Base-by-base conservation (phyloP, 805 yeast genomes). In the Scheffersomyces spartinae region DNA sequence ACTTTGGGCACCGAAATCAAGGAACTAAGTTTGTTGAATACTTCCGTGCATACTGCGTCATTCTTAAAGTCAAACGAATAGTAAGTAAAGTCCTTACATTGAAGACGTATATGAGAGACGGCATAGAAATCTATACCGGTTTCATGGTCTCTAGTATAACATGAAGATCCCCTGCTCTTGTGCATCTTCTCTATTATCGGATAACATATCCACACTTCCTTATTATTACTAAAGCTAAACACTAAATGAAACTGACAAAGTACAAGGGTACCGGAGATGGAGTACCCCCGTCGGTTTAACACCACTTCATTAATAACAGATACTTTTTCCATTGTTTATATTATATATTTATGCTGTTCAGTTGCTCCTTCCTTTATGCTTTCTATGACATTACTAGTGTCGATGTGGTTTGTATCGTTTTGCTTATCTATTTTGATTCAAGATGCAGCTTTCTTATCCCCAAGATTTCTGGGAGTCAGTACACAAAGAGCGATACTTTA, bases 201-300 rank as follows among this genome's bases (percentile, higher is more conserved):
- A 49, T 84, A 88, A 31, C 94, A 79, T 16, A 84, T 66, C 98
- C 97, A 91, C 16, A 83, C 69, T 47, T 91, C 97, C 30, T 73
- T 58, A 25, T 18, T 14, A 36, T 31, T 30, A 31, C 17, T 18
- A 36, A 32, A 47, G 52, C 46, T 45, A 7, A 49, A 25, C 1
- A 71, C 63, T 21, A 45, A 79, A 80, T 18, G 80, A 79, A 39
- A 81, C 48, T n/a, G n/a, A n/a, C n/a, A n/a, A n/a, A n/a, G n/a
- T n/a, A 51, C 81, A 91, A 44, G 80, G 86, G 5, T 82, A 70
- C 2, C 86, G 77, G 23, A 80, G 49, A 43, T 76, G 86, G 15
- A 80, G 44, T 3, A 74, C 61, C 1, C 88, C 91, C 8, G 47
- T 45, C n/a, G 57, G 46, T 6, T 64, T 52, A 17, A 47, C 49